phyloP scores from a whole-genome alignment of 2,329 filamentous ascomycete genomes.

The Dactylellina drechsleri region DNA sequence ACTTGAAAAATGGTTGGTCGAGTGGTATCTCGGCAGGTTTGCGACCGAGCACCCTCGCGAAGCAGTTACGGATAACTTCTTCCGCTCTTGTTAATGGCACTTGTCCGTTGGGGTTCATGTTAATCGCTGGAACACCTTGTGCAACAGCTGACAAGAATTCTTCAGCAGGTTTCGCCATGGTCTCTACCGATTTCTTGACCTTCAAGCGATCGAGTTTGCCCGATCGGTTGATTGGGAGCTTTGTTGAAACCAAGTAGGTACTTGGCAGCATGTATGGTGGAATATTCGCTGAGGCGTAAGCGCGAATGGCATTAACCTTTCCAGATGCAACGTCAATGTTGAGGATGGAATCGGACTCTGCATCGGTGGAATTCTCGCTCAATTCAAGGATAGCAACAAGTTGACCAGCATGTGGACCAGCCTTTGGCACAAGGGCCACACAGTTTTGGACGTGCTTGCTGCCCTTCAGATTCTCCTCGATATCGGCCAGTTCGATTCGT shows the following conservation, averaged over 20 bases:
- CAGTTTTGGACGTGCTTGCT: conserved; percentile 9
- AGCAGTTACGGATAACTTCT: conserved; percentile 10
- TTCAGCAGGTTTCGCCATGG: background rate
- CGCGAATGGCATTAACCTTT: too few relatives aligned
- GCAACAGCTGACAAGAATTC: background rate
- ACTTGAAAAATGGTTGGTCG: conserved; percentile 59
- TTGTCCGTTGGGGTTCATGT: background rate
- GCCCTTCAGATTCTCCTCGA: conserved; percentile 60
- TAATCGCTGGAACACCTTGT: background rate
- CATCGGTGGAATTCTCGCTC: conserved; percentile 1
- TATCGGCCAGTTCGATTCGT: conserved; percentile 70
- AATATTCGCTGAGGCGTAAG: conserved; percentile 15
- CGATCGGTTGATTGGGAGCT: background rate
- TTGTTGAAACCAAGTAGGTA: conserved; percentile 10
- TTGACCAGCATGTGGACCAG: conserved; percentile 9
- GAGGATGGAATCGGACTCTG: background rate
- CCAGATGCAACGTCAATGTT: background rate
- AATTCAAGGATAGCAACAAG: conserved; percentile 12
- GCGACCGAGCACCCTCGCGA: conserved; percentile 18
- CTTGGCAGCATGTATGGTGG: too few relatives aligned
- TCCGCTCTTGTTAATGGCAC: background rate
- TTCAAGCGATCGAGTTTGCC: background rate
- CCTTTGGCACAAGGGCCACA: conserved; percentile 10
- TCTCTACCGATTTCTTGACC: conserved; percentile 1
- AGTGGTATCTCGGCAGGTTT: conserved; percentile 47